Conservation (phyloP, 345 rosid species). For the Salix purpurea region DNA sequence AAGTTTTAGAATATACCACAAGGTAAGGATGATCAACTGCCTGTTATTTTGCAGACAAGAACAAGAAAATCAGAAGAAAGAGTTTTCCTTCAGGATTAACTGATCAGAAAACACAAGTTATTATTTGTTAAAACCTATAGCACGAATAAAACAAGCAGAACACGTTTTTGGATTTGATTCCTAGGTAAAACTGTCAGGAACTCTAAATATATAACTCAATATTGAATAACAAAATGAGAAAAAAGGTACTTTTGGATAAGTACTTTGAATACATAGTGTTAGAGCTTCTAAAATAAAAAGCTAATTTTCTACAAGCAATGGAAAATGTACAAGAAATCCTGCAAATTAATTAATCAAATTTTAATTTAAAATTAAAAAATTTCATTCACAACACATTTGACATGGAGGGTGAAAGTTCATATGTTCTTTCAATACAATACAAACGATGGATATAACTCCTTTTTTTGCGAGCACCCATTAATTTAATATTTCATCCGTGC, state of each 20-base stretch:
- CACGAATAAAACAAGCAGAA: too few species aligned
- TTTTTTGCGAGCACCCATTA: too few species aligned
- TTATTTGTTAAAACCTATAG: too few species aligned
- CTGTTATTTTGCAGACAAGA: slow-evolving; percentile 42
- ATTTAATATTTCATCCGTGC: too few species aligned
- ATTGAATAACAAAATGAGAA: background rate
- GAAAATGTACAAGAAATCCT: background rate
- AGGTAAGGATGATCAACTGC: slow-evolving; percentile 99
- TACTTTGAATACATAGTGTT: background rate
- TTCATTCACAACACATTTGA: too few species aligned
- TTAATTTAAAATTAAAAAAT: background rate
- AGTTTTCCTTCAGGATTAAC: background rate
- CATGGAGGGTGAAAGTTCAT: too few species aligned
- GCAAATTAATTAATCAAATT: background rate
- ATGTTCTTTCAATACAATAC: too few species aligned
- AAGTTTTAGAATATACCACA: slow-evolving; percentile 66
- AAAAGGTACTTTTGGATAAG: background rate
- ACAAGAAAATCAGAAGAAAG: slow-evolving; percentile 11
- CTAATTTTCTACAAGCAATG: background rate
- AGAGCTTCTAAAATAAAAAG: background rate
- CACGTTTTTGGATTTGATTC: too few species aligned
- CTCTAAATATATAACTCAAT: too few species aligned
- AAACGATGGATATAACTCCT: too few species aligned
- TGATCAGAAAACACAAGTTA: background rate
- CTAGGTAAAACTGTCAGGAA: too few species aligned